Percentiles rank a stretch among this genome's conserved stretches.
phyloP scores from a whole-genome alignment of 2,329 filamentous ascomycete species.

The Fusarium longipes region DNA sequence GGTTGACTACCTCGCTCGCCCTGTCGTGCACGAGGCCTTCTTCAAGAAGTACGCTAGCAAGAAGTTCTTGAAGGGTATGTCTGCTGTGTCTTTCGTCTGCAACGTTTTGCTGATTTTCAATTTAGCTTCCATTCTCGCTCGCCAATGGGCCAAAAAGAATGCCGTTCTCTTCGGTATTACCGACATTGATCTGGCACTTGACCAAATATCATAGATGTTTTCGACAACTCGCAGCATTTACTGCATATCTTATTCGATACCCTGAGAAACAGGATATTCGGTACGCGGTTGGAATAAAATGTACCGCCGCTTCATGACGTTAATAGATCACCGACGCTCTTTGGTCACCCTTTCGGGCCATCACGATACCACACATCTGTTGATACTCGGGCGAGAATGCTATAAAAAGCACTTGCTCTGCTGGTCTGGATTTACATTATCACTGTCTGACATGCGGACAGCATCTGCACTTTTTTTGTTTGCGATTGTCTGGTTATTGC shows the following conservation, averaged over 20 bases:
- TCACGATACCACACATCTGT: constrained; percentile 41
- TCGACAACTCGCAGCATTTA: constrained; percentile 20
- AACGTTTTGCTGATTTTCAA: constrained; percentile 28
- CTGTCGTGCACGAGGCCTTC: constrained; percentile 94
- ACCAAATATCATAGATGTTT: constrained; percentile 56
- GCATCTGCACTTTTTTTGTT: constrained; percentile 39
- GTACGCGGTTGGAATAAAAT: constrained; percentile 48
- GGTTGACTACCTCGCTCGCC: constrained; percentile 94
- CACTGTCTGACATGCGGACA: constrained; percentile 44
- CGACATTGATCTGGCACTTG: constrained; percentile 61
- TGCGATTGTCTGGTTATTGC: constrained; percentile 49
- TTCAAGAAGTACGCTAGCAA: constrained; percentile 99
- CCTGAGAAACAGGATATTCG: constrained; percentile 47
- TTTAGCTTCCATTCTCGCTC: constrained; percentile 87
- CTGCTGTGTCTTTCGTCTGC: background rate
- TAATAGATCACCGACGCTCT: constrained; percentile 49
- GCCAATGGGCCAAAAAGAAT: constrained; percentile 92
- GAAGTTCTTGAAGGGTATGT: constrained; percentile 96
- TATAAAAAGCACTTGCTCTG: constrained; percentile 22
- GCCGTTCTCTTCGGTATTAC: constrained; percentile 66
- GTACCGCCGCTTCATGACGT: constrained; percentile 48
- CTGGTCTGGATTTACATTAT: constrained; percentile 48
- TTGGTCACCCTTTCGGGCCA: constrained; percentile 39
- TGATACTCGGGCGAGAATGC: constrained; percentile 28
- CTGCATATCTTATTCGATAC: constrained; percentile 28